These are phyloP conservation scores for Tetrapisispora phaffii DNA, from an alignment of 805 yeast species.

Conservation along the genomic window DNA sequence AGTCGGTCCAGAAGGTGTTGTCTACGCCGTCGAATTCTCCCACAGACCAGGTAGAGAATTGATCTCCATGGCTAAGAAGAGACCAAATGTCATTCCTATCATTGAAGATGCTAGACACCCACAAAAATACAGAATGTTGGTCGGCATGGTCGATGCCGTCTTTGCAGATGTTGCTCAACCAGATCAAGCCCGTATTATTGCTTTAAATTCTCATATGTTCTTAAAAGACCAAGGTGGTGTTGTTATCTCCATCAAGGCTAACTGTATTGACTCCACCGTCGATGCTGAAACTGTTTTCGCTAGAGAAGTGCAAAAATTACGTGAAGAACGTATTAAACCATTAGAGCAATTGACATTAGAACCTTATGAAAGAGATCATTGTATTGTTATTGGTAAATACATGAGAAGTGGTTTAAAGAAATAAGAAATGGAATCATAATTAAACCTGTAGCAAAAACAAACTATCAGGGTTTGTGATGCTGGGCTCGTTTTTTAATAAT, in stretches of 20 bases:
- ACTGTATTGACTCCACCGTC: constrained; percentile 99
- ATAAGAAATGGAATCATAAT: constrained; percentile 14
- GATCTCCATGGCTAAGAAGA: constrained; percentile 99
- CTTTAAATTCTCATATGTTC: constrained; percentile 95
- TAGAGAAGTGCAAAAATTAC: constrained; percentile 96
- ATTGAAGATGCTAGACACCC: constrained; percentile 99
- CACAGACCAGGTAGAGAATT: constrained; percentile 99
- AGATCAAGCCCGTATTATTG: constrained; percentile 99
- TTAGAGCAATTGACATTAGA: constrained; percentile 96
- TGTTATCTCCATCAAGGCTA: constrained; percentile 96
- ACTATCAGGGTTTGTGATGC: too few species aligned
- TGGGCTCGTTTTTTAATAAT: neutral
- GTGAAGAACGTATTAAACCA: constrained; percentile 98
- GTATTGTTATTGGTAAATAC: constrained; percentile 96
- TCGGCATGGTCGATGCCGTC: constrained; percentile 97
- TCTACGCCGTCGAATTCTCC: constrained; percentile 97
- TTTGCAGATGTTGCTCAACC: constrained; percentile 99
- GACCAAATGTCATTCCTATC: constrained; percentile 97
- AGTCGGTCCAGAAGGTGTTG: constrained; percentile 98
- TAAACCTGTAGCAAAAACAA: neutral
- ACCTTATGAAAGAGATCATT: constrained; percentile 99
- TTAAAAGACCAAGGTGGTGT: constrained; percentile 98
- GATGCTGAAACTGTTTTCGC: constrained; percentile 99
- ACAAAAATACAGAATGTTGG: constrained; percentile 97
- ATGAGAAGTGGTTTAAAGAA: constrained; percentile 67